Percentiles rank a stretch among this genome's conserved stretches.
These are phyloP conservation scores for Buddleja alternifolia DNA, from an alignment of 257 asterid species.

Conservation along the genomic window DNA sequence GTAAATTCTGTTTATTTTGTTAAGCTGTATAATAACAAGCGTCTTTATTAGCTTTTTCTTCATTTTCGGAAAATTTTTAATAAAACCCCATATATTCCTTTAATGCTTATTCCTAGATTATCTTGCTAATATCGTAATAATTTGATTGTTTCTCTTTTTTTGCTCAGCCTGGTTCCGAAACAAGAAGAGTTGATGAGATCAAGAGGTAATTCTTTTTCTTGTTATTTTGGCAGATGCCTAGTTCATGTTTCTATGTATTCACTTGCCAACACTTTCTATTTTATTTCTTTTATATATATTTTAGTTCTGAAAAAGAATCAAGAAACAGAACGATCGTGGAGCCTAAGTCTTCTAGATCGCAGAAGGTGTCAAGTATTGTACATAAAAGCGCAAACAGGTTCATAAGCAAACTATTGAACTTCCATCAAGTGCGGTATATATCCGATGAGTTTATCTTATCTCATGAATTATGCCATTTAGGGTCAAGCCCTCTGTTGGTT, in stretches of 20 bases:
- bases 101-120: neutral
- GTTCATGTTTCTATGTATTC: neutral
- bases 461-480: slow-evolving; percentile 32
- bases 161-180: slow-evolving; percentile 41
- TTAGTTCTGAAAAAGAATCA: slow-evolving; percentile 34
- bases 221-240: neutral
- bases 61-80: neutral
- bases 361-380: slow-evolving; percentile 30
- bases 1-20: neutral
- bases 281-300: neutral
- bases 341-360: slow-evolving; percentile 33
- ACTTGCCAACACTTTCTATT: neutral
- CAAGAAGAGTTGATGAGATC: slow-evolving; percentile 29
- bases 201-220: slow-evolving; percentile 48
- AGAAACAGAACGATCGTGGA: slow-evolving; percentile 22
- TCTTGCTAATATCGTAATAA: slow-evolving; percentile 1
- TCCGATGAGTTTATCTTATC: slow-evolving; percentile 7
- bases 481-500: slow-evolving; percentile 34
- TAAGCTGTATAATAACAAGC: neutral
- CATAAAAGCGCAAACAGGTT: slow-evolving; percentile 53
- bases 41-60: no score
- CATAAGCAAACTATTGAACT: slow-evolving; percentile 8
- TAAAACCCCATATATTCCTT: neutral
- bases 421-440: neutral
- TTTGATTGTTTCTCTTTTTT: neutral